Evolutionary conservation across 2,329 filamentous ascomycete species (phyloP), one percentile per base, ranked within the genome.

Genomic region (Kalaharituber pfeilii): DNA sequence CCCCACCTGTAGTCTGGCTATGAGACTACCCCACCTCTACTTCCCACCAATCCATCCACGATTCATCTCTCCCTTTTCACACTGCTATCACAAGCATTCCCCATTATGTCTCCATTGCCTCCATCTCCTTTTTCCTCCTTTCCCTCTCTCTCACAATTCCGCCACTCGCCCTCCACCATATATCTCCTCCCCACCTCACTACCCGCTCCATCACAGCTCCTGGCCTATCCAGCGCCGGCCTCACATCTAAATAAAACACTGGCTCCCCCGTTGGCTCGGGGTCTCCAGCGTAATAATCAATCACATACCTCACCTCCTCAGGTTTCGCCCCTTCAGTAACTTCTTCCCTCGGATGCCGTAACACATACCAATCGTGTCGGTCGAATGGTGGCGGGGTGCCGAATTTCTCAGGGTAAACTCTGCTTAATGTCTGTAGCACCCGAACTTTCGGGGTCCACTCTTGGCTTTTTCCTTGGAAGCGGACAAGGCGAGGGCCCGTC

Each of bases 331-430:
- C 74, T 56, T 80, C 67, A 22, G 42, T 22, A 15, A 5, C 24
- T 11, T 15, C 5, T 26, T 84, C 85, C 53, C 80, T 74, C 50
- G 76, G 69, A 29, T 82, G 76, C 59, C 91, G 77, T 60, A 84
- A 77, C 42, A 98, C 84, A 66, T 82, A 96, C 91, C 91, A 98
- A 67, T 98, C 91, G 67, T 98, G 91, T 58, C 91, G 80, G 69
- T 98, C 91, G 64, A 98, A 98, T 1, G 91, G 91, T 9, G 86
- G 84, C 52, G 49, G 53, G 33, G 24, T 29, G 8, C 50, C 57
- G 24, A 47, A 47, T 15, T 22, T 15, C 39, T 33, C 36, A 50
- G 91, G 91, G 67, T 85, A 93, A 20, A 89, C 65, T 73, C 78
- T 80, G 3, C 83, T 85, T 66, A 95, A 69, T 52, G 86, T 73